Percentiles rank a stretch among this genome's conserved stretches.
Conservation (phyloP, 2,329 filamentous ascomycete genomes). For the Beauveria australis region DNA sequence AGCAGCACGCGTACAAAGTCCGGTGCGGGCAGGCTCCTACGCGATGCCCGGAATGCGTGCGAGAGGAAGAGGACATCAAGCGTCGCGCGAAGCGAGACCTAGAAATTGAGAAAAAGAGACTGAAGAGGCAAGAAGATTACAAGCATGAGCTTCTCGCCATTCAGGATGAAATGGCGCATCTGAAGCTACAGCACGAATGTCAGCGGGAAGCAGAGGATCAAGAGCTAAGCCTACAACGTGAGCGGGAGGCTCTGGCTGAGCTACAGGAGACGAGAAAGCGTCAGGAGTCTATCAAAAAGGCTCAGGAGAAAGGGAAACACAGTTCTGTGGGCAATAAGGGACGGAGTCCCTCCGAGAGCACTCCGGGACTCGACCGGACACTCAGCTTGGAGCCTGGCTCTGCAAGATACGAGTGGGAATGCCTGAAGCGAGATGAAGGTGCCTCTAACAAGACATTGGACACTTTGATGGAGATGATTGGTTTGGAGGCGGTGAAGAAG, state of each 20-base stretch:
- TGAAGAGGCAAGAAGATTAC: constrained; percentile 37
- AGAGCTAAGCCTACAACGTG: constrained; percentile 35
- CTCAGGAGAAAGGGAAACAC: constrained; percentile 12
- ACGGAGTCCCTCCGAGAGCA: background rate
- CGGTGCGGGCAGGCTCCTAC: constrained; percentile 34
- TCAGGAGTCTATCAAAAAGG: constrained; percentile 9
- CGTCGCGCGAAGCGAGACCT: constrained; percentile 37
- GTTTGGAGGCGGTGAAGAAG: constrained; percentile 60
- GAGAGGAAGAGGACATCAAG: constrained; percentile 37
- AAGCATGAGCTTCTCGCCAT: constrained; percentile 35
- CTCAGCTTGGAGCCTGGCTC: constrained; percentile 8
- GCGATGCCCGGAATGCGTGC: constrained; percentile 43
- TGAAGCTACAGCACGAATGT: constrained; percentile 35
- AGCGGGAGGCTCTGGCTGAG: constrained; percentile 35
- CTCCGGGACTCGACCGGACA: background rate
- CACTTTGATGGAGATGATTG: constrained; percentile 60
- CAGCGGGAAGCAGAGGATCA: constrained; percentile 36
- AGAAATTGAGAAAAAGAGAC: constrained; percentile 41
- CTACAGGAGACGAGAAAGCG: constrained; percentile 26
- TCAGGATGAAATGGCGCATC: constrained; percentile 44
- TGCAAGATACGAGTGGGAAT: constrained; percentile 51
- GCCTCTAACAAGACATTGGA: constrained; percentile 49
- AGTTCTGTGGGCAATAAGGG: background rate
- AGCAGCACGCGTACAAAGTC: constrained; percentile 40
- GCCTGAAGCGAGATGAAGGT: constrained; percentile 45